phyloP scores from a whole-genome alignment of 257 asterid species.

The Agastache rugosa region DNA sequence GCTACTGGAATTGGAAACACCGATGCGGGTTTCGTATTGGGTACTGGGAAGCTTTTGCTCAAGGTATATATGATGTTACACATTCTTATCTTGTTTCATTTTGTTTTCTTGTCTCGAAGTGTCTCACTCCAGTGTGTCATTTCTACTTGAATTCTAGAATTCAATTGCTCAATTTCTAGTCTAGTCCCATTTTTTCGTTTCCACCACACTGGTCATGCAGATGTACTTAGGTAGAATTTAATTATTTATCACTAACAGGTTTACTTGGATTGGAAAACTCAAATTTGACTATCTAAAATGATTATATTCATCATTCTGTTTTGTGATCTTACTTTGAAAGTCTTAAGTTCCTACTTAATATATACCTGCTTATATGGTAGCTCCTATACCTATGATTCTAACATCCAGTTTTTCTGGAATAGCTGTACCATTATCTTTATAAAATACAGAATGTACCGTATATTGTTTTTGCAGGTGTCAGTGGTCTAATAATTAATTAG shows the following conservation, averaged over 20 bases:
- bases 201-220: background rate
- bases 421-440: background rate
- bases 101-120: background rate
- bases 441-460: background rate
- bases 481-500: background rate
- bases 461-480: no score
- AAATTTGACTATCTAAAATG: background rate
- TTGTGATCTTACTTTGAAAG: slow-evolving; percentile 1
- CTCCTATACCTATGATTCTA: background rate
- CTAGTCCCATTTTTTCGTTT: slow-evolving; percentile 7
- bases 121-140: background rate
- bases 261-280: background rate
- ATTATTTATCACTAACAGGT: background rate
- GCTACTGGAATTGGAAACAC: slow-evolving; percentile 97
- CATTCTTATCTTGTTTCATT: background rate
- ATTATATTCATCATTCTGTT: background rate
- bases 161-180: slow-evolving; percentile 13
- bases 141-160: background rate
- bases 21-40: slow-evolving; percentile 94
- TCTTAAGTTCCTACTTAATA: background rate
- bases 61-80: slow-evolving; percentile 57
- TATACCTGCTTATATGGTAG: background rate
- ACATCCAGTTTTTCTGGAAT: background rate
- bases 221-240: background rate
- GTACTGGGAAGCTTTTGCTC: slow-evolving; percentile 95